Evolutionary conservation across 129 eudicot genomes (phyloP).

Genomic region (Rutidosis leptorrhynchoides): DNA sequence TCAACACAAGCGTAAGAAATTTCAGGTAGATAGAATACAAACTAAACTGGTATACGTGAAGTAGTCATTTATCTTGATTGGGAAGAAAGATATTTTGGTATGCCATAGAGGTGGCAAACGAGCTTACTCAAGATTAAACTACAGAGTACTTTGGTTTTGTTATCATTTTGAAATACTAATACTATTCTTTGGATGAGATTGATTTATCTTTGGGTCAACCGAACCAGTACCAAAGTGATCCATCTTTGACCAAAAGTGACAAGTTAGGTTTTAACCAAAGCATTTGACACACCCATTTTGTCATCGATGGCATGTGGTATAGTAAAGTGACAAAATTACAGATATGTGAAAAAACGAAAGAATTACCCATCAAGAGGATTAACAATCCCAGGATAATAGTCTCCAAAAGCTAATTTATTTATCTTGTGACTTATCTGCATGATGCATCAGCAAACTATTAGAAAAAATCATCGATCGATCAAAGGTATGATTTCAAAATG

Average conservation of each 20-base stretch:
- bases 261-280: neutral
- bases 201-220: neutral
- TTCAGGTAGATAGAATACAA: neutral
- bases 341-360: slow-evolving; percentile 7
- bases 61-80: neutral
- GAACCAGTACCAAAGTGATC: neutral
- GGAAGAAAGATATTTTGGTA: neutral
- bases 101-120: neutral
- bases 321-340: neutral
- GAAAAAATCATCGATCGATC: slow-evolving; percentile 8
- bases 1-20: neutral
- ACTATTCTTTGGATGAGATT: neutral
- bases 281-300: neutral
- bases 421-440: slow-evolving; percentile 90
- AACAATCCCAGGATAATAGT: slow-evolving; percentile 71
- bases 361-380: slow-evolving; percentile 95
- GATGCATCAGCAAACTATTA: slow-evolving; percentile 19
- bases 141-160: neutral
- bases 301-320: neutral
- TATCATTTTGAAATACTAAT: neutral
- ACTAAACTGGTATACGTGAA: neutral
- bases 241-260: neutral
- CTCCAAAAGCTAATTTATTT: slow-evolving; percentile 84
- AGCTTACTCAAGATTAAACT: neutral
- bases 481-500: neutral